Base-by-base conservation (phyloP, 805 yeast genomes). In the Ogataea paradorogensis region DNA sequence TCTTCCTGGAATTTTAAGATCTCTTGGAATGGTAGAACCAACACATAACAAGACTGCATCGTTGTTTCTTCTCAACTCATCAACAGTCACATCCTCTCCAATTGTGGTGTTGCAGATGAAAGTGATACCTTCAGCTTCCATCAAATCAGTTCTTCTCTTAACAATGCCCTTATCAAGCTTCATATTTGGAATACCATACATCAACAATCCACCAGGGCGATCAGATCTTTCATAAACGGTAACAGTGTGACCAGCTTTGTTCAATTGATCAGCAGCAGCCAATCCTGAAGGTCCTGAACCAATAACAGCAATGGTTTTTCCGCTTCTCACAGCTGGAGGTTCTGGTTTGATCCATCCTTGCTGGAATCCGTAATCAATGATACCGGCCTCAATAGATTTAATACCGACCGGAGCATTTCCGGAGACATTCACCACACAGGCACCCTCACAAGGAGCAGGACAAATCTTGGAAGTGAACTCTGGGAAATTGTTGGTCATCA, bases 181-280 rank as follows among this genome's bases (percentile, higher is more conserved):
- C 99, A 91, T 91, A 74, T 91, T 91, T 53, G 99, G 99, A 67
- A 91, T 91, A 78, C 99, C 99, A 65, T 91, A 91, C 98, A 93
- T 93, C 69, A 91, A 67, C 61, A 91, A 74, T 42, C 99, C 99
- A 73, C 99, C 99, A 34, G 91, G 84, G 64, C 97, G 80, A 69
- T 93, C 97, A 37, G 90, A 73, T 62, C 98, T 80, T 70, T 91
- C 99, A 63, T 83, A 91, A 33, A 91, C 93, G 25, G 90, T 86
- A 37, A 93, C 97, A 11, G 62, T 54, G 66, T 91, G 99, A 42
- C 99, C 99, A 25, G 98, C 97, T 60, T 81, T 84, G 76, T 91
- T 91, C 63, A 91, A 77, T 71, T 91, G 98, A 64, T 91, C 98
- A 47, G 99, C 98, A 62, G 90, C 80, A 29, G 99, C 95, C 61